Evolutionary conservation across 768 basidiomycete genomes (phyloP), one percentile per base, ranked within the genome.

Genomic region (Phanerodontia chrysosporium): DNA sequence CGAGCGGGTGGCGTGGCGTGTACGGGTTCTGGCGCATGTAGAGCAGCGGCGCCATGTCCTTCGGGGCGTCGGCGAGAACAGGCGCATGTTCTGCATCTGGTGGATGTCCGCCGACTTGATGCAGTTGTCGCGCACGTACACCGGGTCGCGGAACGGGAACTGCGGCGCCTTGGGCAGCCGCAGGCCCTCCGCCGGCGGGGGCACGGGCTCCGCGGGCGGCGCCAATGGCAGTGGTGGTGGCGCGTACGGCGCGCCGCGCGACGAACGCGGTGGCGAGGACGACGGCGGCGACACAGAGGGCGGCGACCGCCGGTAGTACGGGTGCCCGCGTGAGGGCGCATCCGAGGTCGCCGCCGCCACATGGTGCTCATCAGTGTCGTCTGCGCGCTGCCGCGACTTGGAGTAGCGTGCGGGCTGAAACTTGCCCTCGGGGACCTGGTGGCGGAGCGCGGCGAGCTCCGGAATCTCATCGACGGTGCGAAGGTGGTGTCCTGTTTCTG

Each of bases 1-100:
- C 89, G 55, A 86, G 69, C 2, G 86, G 85, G 67, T 90, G 88
- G 49, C 89, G 81, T 54, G 81, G 80, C 18, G 79, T 80, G 16
- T 84, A 84, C 18, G 85, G 78, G 13, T 81, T 77, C 25, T 76
- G 82, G 68, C 82, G 78, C 21, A 88, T 77, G 67, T 86, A 88
- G 29, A 82, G 76, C 16, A 90, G 72, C 22, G 88, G 88, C 2
- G 86, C 85, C 28, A 89, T 80, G 49, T 57, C 62, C 44, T 64
- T 66, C 45, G 53, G n/a, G 45, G 63, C 39, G 29, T 36, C 30
- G 49, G 35, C 57, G 67, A n/a, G 58, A 60, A 3, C n/a, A 62
- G 48, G 36, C 51, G 35, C 24, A 42, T 21, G 59, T 57, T 18
- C 59, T 65, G 64, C 60, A 59, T 56, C 46, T 61, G 56, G 55